Base-by-base conservation (phyloP, 2,329 filamentous ascomycete species). In the Hypoxylon sp. region DNA sequence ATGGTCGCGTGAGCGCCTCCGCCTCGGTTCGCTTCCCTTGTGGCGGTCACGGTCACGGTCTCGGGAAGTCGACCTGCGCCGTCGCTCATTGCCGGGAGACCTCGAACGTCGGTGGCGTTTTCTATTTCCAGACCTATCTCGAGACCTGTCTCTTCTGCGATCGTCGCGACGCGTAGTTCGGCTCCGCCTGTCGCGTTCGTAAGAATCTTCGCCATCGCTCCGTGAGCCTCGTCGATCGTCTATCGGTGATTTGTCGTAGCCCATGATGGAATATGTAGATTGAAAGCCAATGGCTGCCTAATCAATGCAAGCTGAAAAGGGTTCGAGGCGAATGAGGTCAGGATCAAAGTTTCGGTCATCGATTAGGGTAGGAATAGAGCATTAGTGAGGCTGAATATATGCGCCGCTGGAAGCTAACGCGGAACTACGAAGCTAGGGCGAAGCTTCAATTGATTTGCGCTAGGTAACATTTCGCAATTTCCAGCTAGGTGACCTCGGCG, bases 1-100 rank as follows among this genome's bases (percentile, higher is more conserved):
- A 48, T 72, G 43, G 59, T 81, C 77, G 64, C 77, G 78, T 67
- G 79, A 80, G 49, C 75, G 74, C 65, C 73, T 75, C 41, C 76
- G 73, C 67, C 75, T 75, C 53, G 71, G 71, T 21, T 75, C 73
- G 67, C 69, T 70, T 23, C 68, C 64, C 38, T 74, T 70, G 17
- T 77, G 75, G n/a, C 70, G 53, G 28, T 78, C 76, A 56, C 71
- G 63, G 46, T 73, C 70, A 28, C 72, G 69, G 43, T 79, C 76
- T 59, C 69, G 62, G 46, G 74, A 75, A 55, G 65, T 72, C 23
- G 75, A 75, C 52, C 69, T 71, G 21, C 57, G 70, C 19, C 70
- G 65, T 38, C 58, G 68, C 46, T 71, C 51, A 50, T 75, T 70
- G 7, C 49, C 45, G n/a, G 76, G 76, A 19, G 76, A 78, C 56